A percentile compares a stretch with the other conserved stretches of the same genome.
These are phyloP conservation scores for Vaucheria bursata DNA, from an alignment of 352 stramenopile species.

Conservation along the genomic window DNA sequence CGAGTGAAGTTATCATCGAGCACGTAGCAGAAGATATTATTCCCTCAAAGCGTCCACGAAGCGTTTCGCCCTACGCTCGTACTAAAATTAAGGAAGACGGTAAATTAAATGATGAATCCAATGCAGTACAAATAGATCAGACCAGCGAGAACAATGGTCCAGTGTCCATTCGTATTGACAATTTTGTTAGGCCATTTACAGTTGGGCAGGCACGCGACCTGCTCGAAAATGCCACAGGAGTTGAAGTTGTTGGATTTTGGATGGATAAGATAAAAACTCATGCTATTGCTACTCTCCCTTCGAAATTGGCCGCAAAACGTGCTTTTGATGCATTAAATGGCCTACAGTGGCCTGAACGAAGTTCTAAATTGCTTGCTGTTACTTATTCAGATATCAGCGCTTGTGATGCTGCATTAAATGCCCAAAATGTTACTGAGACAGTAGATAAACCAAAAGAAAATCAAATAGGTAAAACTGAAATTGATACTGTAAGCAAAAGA, in stretches of 20 bases:
- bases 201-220: neutral
- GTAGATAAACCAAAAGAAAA: neutral
- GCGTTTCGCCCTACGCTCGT: neutral
- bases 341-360: constrained; percentile 3
- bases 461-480: neutral
- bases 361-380: neutral
- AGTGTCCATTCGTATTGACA: neutral
- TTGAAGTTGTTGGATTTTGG: neutral
- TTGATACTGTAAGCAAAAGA: neutral
- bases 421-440: no score
- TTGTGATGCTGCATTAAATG: neutral
- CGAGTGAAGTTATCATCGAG: no score
- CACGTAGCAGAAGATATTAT: no score
- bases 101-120: neutral
- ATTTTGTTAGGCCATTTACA: constrained; percentile 6
- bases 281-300: neutral
- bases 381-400: neutral
- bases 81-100: neutral
- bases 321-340: neutral
- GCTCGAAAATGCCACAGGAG: neutral
- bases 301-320: neutral
- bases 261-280: constrained; percentile 8
- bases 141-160: neutral
- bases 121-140: neutral
- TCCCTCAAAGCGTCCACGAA: no score